Base-by-base conservation (phyloP, 1,139 yeast species). In the Kodamaea alishanica region DNA sequence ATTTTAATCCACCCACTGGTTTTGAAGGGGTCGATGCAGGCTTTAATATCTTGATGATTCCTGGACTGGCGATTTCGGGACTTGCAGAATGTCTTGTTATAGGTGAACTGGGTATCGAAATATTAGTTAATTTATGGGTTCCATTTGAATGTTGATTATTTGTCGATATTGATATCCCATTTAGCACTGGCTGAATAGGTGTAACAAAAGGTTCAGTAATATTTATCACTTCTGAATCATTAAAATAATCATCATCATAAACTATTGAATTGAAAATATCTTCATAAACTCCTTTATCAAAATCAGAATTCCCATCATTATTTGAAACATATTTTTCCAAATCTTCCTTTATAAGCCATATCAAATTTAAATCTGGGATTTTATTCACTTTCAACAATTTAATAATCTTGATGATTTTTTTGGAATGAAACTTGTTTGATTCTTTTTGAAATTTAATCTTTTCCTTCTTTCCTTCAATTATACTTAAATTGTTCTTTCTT, bases 21-120 rank as follows among this genome's bases (percentile, higher is more conserved):
- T 77, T 77, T 8, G 78, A 65, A 8, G 88, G 88, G 6, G 83
- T 72, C 0, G 81, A 70, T 1, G 88, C 87, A 2, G 88, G 88
- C 56, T 79, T 81, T 40, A 81, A 63, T 1, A 79, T 76, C 40
- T 77, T 69, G 30, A 63, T 70, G 45, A 44, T 48, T 6, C 48
- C 53, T 6, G 51, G 45, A 29, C 45, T 48, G 2, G 48, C 42
- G 28, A 47, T 37, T 25, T 45, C 53, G 9, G 52, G 52, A 30
- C 52, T 50, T 4, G 42, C 39, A 4, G 43, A 28, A 11, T 40
- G 44, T 38, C 44, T 44, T 8, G 41, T 38, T 24, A 43, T 34
- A 9, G 49, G 49, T 6, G 51, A 47, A 7, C 46, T 28, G 10
- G 49, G 45, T 25, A 39, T 36, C 29, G 38, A 29, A 6, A 27